Conservation (phyloP, 2,329 filamentous ascomycete species). For the Penicillium griseofulvum region DNA sequence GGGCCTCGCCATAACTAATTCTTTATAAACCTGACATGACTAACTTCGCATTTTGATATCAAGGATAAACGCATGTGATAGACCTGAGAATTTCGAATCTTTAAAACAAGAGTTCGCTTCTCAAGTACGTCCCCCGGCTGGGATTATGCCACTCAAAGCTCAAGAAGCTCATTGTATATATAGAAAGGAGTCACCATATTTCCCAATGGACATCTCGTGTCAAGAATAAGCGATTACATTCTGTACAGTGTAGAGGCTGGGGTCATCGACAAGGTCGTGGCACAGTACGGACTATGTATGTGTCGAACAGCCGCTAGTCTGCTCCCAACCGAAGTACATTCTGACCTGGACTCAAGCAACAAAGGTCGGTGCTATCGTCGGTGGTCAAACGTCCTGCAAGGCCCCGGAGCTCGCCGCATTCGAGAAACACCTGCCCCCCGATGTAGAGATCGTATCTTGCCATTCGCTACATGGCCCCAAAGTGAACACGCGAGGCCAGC, state of each 20-base stretch:
- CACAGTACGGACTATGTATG: slow-evolving; percentile 89
- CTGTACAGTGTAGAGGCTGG: slow-evolving; percentile 98
- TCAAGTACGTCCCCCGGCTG: slow-evolving; percentile 66
- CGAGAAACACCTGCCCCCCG: slow-evolving; percentile 77
- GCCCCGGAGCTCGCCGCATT: slow-evolving; percentile 93
- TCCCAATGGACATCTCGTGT: slow-evolving; percentile 92
- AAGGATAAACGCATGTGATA: slow-evolving; percentile 94
- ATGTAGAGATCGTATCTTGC: slow-evolving; percentile 92
- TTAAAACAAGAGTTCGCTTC: slow-evolving; percentile 77
- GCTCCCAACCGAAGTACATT: slow-evolving; percentile 9
- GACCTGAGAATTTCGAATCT: slow-evolving; percentile 79
- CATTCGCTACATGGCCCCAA: slow-evolving; percentile 94
- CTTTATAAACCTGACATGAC: slow-evolving; percentile 17
- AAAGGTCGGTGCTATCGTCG: slow-evolving; percentile 91
- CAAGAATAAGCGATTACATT: slow-evolving; percentile 94
- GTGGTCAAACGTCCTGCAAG: slow-evolving; percentile 97
- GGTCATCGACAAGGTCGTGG: slow-evolving; percentile 81
- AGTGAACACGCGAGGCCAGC: slow-evolving; percentile 84
- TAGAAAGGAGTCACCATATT: slow-evolving; percentile 85
- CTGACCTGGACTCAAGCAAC: slow-evolving; percentile 63
- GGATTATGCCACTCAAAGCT: slow-evolving; percentile 31
- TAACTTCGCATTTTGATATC: slow-evolving; percentile 30
- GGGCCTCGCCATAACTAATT: neutral
- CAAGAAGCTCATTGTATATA: slow-evolving; percentile 47
- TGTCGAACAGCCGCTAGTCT: slow-evolving; percentile 17